phyloP scores from a whole-genome alignment of 2,329 filamentous ascomycete species.

The Sporothrix euskadiensis region DNA sequence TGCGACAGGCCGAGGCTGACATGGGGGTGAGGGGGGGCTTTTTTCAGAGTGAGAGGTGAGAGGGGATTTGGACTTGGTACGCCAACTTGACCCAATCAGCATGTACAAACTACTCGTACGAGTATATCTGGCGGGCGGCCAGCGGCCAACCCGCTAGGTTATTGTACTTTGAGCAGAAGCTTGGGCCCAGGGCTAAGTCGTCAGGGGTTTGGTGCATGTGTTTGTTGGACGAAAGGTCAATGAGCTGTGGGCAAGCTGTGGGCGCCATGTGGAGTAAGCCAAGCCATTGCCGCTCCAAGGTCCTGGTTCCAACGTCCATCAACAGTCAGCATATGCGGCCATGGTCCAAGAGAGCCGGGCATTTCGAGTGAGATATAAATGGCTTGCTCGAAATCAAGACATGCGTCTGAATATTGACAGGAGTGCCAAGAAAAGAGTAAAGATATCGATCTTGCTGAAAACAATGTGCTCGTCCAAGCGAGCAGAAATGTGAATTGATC shows the following conservation, averaged over 20 bases:
- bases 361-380: background rate
- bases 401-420: background rate
- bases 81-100: background rate
- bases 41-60: background rate
- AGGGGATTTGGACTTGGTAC: background rate
- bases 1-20: conserved; percentile 9
- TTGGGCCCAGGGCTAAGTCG: background rate
- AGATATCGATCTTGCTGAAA: background rate
- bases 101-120: no score
- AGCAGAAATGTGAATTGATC: background rate
- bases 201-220: background rate
- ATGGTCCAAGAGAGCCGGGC: background rate
- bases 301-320: background rate
- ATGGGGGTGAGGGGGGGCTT: background rate
- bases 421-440: background rate
- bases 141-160: background rate
- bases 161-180: background rate
- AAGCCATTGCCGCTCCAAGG: background rate
- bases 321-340: background rate
- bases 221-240: background rate
- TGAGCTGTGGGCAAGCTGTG: background rate
- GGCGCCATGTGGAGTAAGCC: background rate
- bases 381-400: background rate
- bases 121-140: background rate
- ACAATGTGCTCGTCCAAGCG: conserved; percentile 8